Evolutionary conservation across 2,329 filamentous ascomycete species (phyloP), one percentile per base, ranked within the genome.

Genomic region (Xylaria sp.): DNA sequence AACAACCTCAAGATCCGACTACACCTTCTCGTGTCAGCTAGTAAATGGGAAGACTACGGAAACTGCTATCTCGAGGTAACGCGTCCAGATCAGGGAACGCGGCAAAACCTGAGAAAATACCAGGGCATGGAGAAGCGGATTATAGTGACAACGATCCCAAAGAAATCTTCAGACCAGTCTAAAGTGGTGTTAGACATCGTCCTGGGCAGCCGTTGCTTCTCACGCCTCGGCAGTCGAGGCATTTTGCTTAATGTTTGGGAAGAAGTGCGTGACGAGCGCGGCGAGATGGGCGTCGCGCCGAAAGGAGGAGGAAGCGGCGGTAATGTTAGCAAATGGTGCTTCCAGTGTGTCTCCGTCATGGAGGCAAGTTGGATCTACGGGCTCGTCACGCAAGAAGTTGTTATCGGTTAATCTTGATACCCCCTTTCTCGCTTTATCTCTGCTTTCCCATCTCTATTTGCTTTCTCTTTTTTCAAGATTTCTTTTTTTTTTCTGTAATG

Each of bases 241-340:
- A 94, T 97, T 71, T 92, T 95, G 1, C 88, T 96, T 59, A 94
- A 91, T 67, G 90, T 97, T 37, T 95, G 92, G 87, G 91, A 95
- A 75, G 88, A 92, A 67, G 80, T 89, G 69, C 87, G 87, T 51
- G 85, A 89, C 66, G 85, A 85, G 65, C 82, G 86, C 23, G 85
- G 86, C 23, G 80, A 83, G 42, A 79, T 82, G 11, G 84, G 84
- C 25, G 76, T 79, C 17, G 84, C 78, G 43, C 83, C 84, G 2
- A 79, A 80, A 53, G 82, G 78, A 21, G 84, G 84, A 6, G 80
- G 79, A 23, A 79, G 83, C 5, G 85, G 85, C 21, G 67, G 67
- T 53, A 83, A 80, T 63, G 83, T 88, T 59, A 85, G 82, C 70
- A 87, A 87, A 76, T 88, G 85, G 85, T 88, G 85, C 68, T 87